Base-by-base conservation (phyloP, 2,329 filamentous ascomycete species). In the Alternaria viburni region DNA sequence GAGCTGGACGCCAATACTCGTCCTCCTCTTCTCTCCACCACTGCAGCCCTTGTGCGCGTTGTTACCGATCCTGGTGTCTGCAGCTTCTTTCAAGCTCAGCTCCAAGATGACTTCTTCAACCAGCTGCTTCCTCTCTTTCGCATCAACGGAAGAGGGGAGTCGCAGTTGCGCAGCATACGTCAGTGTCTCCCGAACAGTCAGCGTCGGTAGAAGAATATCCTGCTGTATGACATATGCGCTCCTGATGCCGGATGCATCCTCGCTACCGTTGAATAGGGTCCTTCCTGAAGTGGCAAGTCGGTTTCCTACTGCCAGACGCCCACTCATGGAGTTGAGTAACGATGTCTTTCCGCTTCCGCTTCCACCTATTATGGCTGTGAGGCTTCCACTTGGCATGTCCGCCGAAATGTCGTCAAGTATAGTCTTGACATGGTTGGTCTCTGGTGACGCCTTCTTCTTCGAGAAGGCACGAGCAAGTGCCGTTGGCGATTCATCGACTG, bases 101-200 rank as follows among this genome's bases (percentile, higher is more conserved):
- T 94, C 91, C 9, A 91, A 80, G 47, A 94, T 93, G 21, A 93
- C 91, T 68, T 92, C 89, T 65, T 94, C 90, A 1, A 94, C 91
- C 13, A 93, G 86, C 11, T 80, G 83, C 28, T 81, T 81, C 25
- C 90, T 85, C 66, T 93, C 88, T 25, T 85, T 82, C 11, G 83
- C 78, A 0, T 86, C 88, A 1, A 87, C 88, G 0, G 88, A 85
- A 0, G 89, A 83, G 0, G 91, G 90, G 0, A 94, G 81, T 25
- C 91, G 86, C 58, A 94, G 79, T 71, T 92, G 88, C 3, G 91
- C 91, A 3, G 91, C 88, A 76, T 93, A 94, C 59, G 82, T 86
- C 21, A 94, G 79, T 0, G 92, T 94, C 76, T 94, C 91, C 41
- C 91, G 84, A 11, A 93, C 91, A 0, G 91, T 94, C 62, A 94